A percentile compares a stretch with the other conserved stretches of the same genome.
Conservation (phyloP, 192 early-diverging fungal genomes). For the Podochytrium sp. region DNA sequence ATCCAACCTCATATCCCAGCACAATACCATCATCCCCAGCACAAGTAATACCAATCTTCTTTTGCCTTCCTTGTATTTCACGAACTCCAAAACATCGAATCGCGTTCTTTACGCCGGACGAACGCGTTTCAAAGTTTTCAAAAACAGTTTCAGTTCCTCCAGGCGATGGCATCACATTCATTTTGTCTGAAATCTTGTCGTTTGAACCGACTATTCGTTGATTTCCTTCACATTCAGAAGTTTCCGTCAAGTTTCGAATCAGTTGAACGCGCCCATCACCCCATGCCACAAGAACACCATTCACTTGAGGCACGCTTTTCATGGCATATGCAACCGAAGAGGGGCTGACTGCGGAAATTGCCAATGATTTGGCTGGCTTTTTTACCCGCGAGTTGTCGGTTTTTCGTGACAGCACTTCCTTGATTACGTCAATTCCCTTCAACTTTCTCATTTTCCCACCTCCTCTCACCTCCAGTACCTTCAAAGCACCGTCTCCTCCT, state of each 20-base stretch:
- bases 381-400: no score
- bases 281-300: conserved; percentile 12
- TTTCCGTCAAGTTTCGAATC: background rate
- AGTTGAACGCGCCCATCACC: conserved; percentile 6
- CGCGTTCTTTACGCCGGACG: conserved; percentile 9
- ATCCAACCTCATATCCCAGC: background rate
- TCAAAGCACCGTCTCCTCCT: background rate
- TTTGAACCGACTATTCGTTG: background rate
- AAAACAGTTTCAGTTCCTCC: background rate
- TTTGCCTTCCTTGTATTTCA: background rate
- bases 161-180: background rate
- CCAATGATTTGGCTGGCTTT: background rate
- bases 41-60: background rate
- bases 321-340: conserved; percentile 5
- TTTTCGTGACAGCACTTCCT: background rate
- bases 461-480: conserved; percentile 14
- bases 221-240: background rate
- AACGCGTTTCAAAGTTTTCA: background rate
- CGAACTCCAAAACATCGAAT: conserved; percentile 2
- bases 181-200: background rate
- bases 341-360: background rate
- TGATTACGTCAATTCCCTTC: background rate
- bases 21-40: conserved; percentile 25
- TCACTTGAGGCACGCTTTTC: background rate
- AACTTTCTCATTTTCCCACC: background rate